Percentiles rank a stretch among this genome's conserved stretches.
phyloP scores from a whole-genome alignment of 306 rosid genomes.

The Dalbergia oliveri region DNA sequence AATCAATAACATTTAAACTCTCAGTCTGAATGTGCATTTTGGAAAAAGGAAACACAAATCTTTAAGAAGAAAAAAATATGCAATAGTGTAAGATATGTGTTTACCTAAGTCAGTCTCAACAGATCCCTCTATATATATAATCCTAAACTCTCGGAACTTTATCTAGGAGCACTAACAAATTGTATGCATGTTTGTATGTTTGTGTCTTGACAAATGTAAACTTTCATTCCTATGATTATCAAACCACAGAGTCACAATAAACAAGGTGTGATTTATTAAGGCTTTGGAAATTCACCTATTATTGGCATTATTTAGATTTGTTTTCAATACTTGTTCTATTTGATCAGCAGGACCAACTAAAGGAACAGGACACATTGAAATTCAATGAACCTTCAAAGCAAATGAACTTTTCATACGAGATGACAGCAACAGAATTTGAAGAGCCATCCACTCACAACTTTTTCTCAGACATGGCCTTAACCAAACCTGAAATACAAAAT shows the following conservation, averaged over 20 bases:
- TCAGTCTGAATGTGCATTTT: too few species aligned
- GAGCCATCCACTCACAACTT: slow-evolving; percentile 34
- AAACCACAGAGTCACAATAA: slow-evolving; percentile 18
- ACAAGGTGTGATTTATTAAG: slow-evolving; percentile 7
- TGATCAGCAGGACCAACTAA: slow-evolving; percentile 50
- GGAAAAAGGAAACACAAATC: too few species aligned
- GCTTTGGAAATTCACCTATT: neutral
- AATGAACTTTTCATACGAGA: slow-evolving; percentile 23
- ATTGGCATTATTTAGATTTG: neutral
- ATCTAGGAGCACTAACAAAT: neutral
- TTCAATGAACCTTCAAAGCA: slow-evolving; percentile 48
- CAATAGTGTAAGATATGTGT: too few species aligned
- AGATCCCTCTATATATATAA: too few species aligned
- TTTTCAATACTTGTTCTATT: slow-evolving; percentile 16
- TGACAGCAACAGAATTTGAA: slow-evolving; percentile 32
- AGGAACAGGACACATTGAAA: slow-evolving; percentile 47
- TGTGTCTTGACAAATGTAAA: neutral
- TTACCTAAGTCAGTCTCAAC: too few species aligned
- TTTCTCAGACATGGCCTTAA: slow-evolving; percentile 44
- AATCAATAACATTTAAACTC: too few species aligned
- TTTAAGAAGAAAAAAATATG: too few species aligned
- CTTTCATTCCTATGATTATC: slow-evolving; percentile 1
- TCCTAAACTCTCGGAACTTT: neutral
- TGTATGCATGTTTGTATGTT: neutral
- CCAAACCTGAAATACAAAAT: slow-evolving; percentile 37